A percentile compares a stretch with the other conserved stretches of the same genome.
Conservation (phyloP, 768 basidiomycete genomes). For the Russula emetica region DNA sequence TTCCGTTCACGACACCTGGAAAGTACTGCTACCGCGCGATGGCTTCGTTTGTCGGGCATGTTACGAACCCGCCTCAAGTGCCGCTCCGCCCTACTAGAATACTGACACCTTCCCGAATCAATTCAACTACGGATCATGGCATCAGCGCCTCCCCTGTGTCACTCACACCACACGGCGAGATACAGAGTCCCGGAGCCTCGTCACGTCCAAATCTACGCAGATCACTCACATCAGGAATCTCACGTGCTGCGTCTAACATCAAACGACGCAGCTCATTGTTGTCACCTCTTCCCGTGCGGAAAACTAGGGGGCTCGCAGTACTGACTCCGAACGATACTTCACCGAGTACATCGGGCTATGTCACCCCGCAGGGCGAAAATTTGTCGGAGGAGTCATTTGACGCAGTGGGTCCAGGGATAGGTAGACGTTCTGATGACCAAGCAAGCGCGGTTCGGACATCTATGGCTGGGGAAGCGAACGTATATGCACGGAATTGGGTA, state of each 20-base stretch:
- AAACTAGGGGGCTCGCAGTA: neutral
- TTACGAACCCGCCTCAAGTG: slow-evolving; percentile 46
- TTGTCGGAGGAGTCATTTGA: slow-evolving; percentile 25
- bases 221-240: slow-evolving; percentile 11
- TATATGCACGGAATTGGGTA: slow-evolving; percentile 54
- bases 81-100: neutral
- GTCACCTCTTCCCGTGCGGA: neutral
- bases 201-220: neutral
- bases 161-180: neutral
- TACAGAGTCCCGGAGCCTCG: neutral
- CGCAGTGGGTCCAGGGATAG: slow-evolving; percentile 27
- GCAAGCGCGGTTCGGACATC: slow-evolving; percentile 15
- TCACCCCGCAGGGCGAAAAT: slow-evolving; percentile 5
- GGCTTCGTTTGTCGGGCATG: slow-evolving; percentile 62
- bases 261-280: slow-evolving; percentile 10
- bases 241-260: slow-evolving; percentile 1
- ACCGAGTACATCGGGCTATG: neutral
- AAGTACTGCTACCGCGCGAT: slow-evolving; percentile 80
- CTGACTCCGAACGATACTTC: neutral
- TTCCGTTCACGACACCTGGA: slow-evolving; percentile 70
- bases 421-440: slow-evolving; percentile 24
- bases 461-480: slow-evolving; percentile 55
- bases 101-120: neutral
- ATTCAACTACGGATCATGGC: neutral
- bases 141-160: neutral